These are phyloP conservation scores for Pseudocercospora fijiensis DNA, from an alignment of 2,329 filamentous ascomycete genomes.

Conservation along the genomic window DNA sequence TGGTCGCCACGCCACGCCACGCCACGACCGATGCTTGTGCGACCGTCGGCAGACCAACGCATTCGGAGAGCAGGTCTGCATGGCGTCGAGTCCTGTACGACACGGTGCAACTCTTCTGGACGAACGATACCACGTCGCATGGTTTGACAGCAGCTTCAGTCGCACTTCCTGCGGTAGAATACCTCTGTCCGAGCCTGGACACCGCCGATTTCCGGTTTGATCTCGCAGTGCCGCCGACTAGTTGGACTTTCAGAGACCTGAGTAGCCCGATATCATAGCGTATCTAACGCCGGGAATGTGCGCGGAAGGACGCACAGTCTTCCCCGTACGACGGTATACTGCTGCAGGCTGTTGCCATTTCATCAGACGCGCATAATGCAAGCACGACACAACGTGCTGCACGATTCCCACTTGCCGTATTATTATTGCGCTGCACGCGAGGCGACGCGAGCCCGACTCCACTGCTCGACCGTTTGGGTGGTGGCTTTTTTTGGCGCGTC, in stretches of 20 bases:
- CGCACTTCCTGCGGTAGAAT: slow-evolving; percentile 4
- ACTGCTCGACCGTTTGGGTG: not conserved
- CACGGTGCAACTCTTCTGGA: slow-evolving; percentile 12
- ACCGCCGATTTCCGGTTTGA: slow-evolving; percentile 9
- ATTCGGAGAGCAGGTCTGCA: slow-evolving; percentile 10
- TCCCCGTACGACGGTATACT: not conserved
- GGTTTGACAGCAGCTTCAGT: slow-evolving; percentile 15
- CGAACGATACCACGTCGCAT: slow-evolving; percentile 14
- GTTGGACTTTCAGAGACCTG: not conserved
- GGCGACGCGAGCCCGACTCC: not conserved
- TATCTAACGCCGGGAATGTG: not conserved
- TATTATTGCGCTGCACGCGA: slow-evolving; percentile 1
- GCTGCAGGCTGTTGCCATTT: not conserved
- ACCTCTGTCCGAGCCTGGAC: slow-evolving; percentile 1
- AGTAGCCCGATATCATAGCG: not conserved
- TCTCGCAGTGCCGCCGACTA: slow-evolving; percentile 6
- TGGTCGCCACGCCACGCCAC: not conserved
- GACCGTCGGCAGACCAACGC: slow-evolving; percentile 8
- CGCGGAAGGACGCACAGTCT: not conserved
- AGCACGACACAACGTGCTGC: not conserved
- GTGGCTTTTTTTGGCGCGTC: not conserved
- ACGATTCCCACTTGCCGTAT: slow-evolving; percentile 1
- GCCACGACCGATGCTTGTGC: not conserved
- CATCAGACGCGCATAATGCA: not conserved
- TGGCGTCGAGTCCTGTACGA: slow-evolving; percentile 12